Base-by-base conservation (phyloP, 345 rosid species). In the Citrus sp. region DNA sequence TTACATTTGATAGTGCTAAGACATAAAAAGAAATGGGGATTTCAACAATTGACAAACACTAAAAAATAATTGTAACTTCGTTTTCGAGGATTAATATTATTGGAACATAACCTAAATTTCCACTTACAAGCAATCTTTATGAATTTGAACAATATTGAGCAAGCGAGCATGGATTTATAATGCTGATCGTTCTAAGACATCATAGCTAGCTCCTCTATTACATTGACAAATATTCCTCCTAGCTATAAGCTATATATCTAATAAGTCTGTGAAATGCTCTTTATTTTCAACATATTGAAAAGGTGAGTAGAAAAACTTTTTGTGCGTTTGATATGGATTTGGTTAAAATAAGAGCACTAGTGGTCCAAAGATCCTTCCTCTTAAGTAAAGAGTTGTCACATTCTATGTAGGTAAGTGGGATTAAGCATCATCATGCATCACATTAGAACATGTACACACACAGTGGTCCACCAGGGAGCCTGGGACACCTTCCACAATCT, bases 361-460 rank as follows among this genome's bases (percentile, higher is more conserved):
- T 68, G 80, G 82, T 79, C 82, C 85, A 59, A 70, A 27, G 30
- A 21, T 51, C 67, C 34, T 73, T 79, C 42, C 12, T 49, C 27
- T 24, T 42, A 54, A 70, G 74, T 24, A 56, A 75, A 35, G 85
- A 79, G 67, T 61, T 59, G 82, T 83, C 82, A 76, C 74, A 67
- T 56, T 72, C 80, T 68, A 59, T 58, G 28, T 28, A 49, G 75
- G 62, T 13, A 54, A 66, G 73, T 73, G 77, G 73, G 63, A 78
- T 16, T 25, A 64, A 55, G 66, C 81, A 65, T 54, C 22, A 54
- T 54, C 22, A 54, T 40, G 69, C 18, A 30, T 14, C 67, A 73
- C 28, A 14, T 51, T 35, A 35, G 27, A 54, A 46, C 49, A 18
- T n/a, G 32, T 13, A n/a, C 25, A 61, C 32, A 27, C 32, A 24